Base-by-base conservation (phyloP, 2,329 filamentous ascomycete species). In the Botrytis cinerea region DNA sequence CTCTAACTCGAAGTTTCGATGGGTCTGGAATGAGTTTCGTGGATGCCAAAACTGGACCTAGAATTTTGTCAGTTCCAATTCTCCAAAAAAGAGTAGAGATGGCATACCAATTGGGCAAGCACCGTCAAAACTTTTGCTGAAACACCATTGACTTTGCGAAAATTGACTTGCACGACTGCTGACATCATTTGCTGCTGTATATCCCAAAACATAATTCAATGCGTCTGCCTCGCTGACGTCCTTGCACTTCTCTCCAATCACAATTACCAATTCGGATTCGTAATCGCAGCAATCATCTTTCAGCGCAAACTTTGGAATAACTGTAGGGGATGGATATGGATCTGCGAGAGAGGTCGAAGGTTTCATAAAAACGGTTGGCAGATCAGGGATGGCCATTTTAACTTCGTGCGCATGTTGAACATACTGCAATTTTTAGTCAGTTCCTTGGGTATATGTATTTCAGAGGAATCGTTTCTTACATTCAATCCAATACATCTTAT, bases 141-240 rank as follows among this genome's bases (percentile, higher is more conserved):
- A 87, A 67, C 83, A 84, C 85, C 85, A 87, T 74, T 87, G 86
- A 67, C 80, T 82, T 73, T 85, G 84, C 9, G 83, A 81, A 74
- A 83, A 84, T 78, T 89, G 87, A 64, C 82, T 84, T 67, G 84
- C 85, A 9, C 87, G 83, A 18, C 84, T 85, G 10, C 85, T 86
- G 0, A 89, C 83, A 78, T 89, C 87, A 78, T 90, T 89, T 48
- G 85, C 85, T 38, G 84, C 84, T 0, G 87, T 88, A 76, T 89
- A 89, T 40, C 87, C 87, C 4, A 89, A 83, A 3, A 89, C 82
- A 74, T 87, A 86, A 68, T 84, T 82, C 35, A 85, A 76, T 22
- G 86, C 86, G 38, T 87, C 82, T 0, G 81, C 80, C 60, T 85
- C 84, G 9, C 82, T 77, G 20, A 87, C 84, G 72, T 87, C 83